Base-by-base conservation (phyloP, 2,329 filamentous ascomycete species). In the Madurella mycetomatis region DNA sequence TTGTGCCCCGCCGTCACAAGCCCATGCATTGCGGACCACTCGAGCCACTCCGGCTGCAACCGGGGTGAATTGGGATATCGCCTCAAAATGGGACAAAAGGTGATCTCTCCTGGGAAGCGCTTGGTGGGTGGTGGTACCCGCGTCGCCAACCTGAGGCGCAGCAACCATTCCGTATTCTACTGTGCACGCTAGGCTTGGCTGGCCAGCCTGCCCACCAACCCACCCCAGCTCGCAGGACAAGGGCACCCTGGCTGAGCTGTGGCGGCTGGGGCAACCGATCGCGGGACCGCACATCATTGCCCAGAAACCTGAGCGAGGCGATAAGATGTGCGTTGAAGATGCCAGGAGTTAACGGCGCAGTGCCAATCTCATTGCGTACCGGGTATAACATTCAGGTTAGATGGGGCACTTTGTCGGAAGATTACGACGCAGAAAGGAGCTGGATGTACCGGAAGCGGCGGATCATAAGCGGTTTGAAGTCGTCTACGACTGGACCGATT, bases 361-460 rank as follows among this genome's bases (percentile, higher is more conserved):
- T 25, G 25, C 25, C 25, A 25, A 25, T 25, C 25, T 25, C 25
- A 25, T 7, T 25, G 7, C 7, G 25, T 25, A 25, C 25, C 7
- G 25, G 25, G 25, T 25, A 7, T 7, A 25, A 25, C 25, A 25
- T 7, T 25, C 16, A 43, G 30, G n/a, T 9, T 37, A 43, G 43
- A 31, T 42, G 39, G 43, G 39, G 13, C 41, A 45, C 19, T 31
- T 41, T 54, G 51, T 42, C 55, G 41, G 13, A 44, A 43, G 47
- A 48, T 48, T 46, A 55, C 47, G 46, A 51, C 50, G 49, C 34
- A 13, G 41, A 45, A 17, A 30, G 34, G 18, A 25, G 30, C 19
- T n/a, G 47, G 17, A 42, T 51, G 51, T 41, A 57, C 47, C 13
- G 48, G 46, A 50, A 56, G 47, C 53, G 50, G 49, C 57, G 47